A percentile compares a stretch with the other conserved stretches of the same genome.
Evolutionary conservation across 306 rosid genomes (phyloP).

Genomic region (Vachellia pachyceras): DNA sequence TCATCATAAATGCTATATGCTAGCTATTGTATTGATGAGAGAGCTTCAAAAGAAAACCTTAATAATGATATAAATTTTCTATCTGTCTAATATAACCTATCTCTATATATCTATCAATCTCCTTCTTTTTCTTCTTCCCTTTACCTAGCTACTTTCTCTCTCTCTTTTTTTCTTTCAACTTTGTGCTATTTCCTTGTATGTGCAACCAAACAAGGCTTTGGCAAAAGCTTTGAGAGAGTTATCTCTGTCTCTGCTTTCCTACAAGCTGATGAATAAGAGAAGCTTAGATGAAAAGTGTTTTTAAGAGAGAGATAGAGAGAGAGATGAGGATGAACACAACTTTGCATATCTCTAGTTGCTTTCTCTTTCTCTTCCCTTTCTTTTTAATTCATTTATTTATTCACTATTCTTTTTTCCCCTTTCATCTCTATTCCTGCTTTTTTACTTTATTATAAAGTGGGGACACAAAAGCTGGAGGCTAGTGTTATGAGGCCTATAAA

Average conservation of each 20-base stretch:
- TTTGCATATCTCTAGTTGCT: conserved; percentile 52
- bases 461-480: conserved; percentile 63
- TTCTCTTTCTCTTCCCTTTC: conserved; percentile 38
- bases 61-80: conserved; percentile 10
- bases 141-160: conserved; percentile 40
- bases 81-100: not conserved
- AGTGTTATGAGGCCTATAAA: conserved; percentile 53
- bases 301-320: conserved; percentile 17
- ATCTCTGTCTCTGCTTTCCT: conserved; percentile 50
- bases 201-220: conserved; percentile 65
- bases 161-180: conserved; percentile 38
- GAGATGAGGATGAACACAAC: conserved; percentile 53
- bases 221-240: conserved; percentile 52
- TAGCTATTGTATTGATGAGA: not conserved
- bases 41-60: conserved; percentile 33
- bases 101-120: not conserved
- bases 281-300: conserved; percentile 40
- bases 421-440: conserved; percentile 41
- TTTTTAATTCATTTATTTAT: conserved; percentile 42
- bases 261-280: conserved; percentile 46
- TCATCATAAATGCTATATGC: not conserved
- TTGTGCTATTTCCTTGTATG: conserved; percentile 56
- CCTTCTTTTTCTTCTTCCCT: not conserved
- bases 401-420: conserved; percentile 48
- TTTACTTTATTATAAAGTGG: conserved; percentile 61